Evolutionary conservation across 1,284 basidiomycete genomes (phyloP).

Genomic region (Rhodotorula sp.): DNA sequence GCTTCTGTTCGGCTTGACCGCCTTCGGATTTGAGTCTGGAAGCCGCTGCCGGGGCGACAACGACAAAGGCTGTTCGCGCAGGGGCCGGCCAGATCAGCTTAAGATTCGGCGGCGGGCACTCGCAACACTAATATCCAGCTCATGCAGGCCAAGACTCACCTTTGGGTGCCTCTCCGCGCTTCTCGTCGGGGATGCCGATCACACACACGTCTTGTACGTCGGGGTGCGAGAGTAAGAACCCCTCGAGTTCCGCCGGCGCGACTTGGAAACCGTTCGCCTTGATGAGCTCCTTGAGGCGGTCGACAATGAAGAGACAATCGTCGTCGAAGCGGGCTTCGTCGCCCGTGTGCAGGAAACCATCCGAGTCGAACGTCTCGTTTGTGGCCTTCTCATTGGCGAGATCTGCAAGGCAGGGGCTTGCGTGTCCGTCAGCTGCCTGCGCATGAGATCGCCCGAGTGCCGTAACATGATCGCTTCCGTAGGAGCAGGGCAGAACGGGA

Average conservation of each 20-base stretch:
- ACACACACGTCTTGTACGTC: constrained; percentile 71
- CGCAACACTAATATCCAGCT: constrained; percentile 35
- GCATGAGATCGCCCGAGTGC: too few relatives aligned
- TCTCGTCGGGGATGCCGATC: constrained; percentile 71
- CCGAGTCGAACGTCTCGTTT: constrained; percentile 41
- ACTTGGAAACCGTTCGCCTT: constrained; percentile 36
- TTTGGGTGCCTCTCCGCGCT: constrained; percentile 68
- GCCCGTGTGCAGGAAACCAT: constrained; percentile 44
- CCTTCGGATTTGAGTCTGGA: constrained; percentile 3
- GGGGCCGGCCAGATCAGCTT: constrained; percentile 51
- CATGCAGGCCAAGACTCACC: constrained; percentile 54
- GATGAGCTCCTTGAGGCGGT: constrained; percentile 41
- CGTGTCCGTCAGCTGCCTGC: not conserved
- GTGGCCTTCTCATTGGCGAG: constrained; percentile 46
- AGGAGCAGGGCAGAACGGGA: too few relatives aligned
- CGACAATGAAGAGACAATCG: constrained; percentile 30
- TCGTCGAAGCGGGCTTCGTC: constrained; percentile 40
- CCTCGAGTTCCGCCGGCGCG: constrained; percentile 67
- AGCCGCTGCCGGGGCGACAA: constrained; percentile 10
- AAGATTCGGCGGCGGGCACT: constrained; percentile 49
- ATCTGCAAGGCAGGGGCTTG: constrained; percentile 14
- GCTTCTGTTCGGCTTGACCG: not conserved
- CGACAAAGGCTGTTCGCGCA: constrained; percentile 55
- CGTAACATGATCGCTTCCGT: not conserved
- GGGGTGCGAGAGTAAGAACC: constrained; percentile 67